These are phyloP conservation scores for Arthrinium phaeospermum DNA, from an alignment of 2,329 filamentous ascomycete species.

Conservation along the genomic window DNA sequence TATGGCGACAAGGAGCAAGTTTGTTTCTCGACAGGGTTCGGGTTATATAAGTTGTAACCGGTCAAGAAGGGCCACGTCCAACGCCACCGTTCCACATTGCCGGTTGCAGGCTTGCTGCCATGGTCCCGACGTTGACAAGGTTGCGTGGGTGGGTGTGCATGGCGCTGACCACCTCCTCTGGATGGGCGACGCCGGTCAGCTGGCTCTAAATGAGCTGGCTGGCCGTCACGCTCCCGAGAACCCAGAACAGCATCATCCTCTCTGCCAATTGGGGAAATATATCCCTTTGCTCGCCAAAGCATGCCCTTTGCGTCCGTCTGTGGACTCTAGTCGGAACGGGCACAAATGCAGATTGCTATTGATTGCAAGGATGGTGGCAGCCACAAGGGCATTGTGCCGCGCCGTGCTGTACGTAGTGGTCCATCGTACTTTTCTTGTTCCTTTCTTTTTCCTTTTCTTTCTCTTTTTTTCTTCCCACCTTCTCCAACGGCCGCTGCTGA, in stretches of 20 bases:
- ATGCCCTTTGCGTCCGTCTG: too few relatives aligned
- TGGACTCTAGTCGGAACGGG: too few relatives aligned
- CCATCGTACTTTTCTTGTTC: too few relatives aligned
- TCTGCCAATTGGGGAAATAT: too few relatives aligned
- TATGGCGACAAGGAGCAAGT: background rate
- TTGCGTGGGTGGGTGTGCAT: background rate
- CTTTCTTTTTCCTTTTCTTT: too few relatives aligned
- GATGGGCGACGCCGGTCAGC: background rate
- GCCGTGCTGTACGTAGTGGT: too few relatives aligned
- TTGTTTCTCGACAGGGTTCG: background rate
- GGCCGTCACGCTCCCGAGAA: background rate
- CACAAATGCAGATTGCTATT: too few relatives aligned
- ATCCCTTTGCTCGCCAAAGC: too few relatives aligned
- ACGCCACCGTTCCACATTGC: background rate
- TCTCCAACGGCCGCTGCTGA: background rate
- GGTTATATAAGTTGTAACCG: slow-evolving; percentile 6
- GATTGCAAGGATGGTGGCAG: too few relatives aligned
- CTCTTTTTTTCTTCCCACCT: background rate
- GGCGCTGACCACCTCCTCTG: slow-evolving; percentile 1
- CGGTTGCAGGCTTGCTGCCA: background rate
- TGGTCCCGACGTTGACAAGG: background rate
- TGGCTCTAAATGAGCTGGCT: background rate
- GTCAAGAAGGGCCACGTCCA: background rate
- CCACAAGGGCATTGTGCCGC: too few relatives aligned
- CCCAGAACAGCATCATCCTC: background rate